Percentiles rank a stretch among this genome's conserved stretches.
phyloP scores from a whole-genome alignment of 2,329 filamentous ascomycete species.

The Blastomyces parvus region DNA sequence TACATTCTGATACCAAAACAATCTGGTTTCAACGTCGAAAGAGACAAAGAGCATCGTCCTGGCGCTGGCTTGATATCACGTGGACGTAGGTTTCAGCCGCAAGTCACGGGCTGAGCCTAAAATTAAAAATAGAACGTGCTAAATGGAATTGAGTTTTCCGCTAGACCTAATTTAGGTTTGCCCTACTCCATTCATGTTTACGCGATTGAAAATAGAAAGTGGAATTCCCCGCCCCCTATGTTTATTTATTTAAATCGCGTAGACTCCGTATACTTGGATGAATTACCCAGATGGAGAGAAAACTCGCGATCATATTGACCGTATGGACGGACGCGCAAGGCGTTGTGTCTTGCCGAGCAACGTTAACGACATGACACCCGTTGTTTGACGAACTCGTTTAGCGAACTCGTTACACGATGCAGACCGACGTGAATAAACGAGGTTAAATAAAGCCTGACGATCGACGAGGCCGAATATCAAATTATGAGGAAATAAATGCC shows the following conservation, averaged over 20 bases:
- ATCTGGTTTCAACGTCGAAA: neutral
- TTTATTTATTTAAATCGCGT: no score
- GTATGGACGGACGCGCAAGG: neutral
- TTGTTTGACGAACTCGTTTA: neutral
- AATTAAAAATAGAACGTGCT: slow-evolving; percentile 1
- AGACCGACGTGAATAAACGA: neutral
- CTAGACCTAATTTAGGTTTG: neutral
- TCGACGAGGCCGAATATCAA: neutral
- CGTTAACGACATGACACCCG: neutral
- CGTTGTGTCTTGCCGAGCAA: neutral
- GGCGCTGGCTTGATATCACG: neutral
- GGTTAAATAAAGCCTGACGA: neutral
- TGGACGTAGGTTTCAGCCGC: neutral
- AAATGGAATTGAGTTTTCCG: neutral
- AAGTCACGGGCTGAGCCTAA: slow-evolving; percentile 7
- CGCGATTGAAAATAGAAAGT: no score
- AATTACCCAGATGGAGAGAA: no score
- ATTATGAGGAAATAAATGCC: slow-evolving; percentile 2
- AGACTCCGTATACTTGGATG: no score
- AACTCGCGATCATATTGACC: neutral
- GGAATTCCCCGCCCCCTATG: no score
- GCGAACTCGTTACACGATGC: slow-evolving; percentile 2
- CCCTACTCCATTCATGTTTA: neutral
- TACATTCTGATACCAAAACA: neutral
- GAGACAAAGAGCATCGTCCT: neutral